These are phyloP conservation scores for Xylaria cubensis DNA, from an alignment of 495 filamentous ascomycete genomes.

Conservation along the genomic window DNA sequence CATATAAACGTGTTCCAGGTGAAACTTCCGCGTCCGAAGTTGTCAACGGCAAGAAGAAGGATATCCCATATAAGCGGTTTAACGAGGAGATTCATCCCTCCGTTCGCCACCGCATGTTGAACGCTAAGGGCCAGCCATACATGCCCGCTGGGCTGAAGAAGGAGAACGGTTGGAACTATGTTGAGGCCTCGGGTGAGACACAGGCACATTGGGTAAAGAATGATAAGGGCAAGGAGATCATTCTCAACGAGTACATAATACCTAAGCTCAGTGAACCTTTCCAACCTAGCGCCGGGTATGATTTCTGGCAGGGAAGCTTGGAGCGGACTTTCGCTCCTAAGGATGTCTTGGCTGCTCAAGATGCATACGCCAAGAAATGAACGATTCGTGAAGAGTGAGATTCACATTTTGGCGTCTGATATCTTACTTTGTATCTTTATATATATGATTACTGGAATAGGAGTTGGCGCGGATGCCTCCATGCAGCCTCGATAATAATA, in stretches of 20 bases:
- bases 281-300: not conserved
- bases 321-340: conserved; percentile 9
- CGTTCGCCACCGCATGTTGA: conserved; percentile 12
- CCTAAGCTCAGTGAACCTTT: conserved; percentile 8
- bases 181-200: not conserved
- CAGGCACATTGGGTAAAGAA: conserved; percentile 16
- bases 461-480: not conserved
- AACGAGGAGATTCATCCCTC: conserved; percentile 9
- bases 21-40: conserved; percentile 15
- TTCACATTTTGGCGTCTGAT: not conserved
- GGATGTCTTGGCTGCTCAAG: conserved; percentile 10
- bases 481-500: not conserved
- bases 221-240: not conserved
- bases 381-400: not conserved
- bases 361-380: not conserved
- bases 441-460: not conserved
- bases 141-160: not conserved
- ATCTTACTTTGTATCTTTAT: not conserved
- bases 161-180: not conserved
- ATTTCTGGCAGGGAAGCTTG: conserved; percentile 15
- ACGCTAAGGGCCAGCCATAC: not conserved
- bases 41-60: conserved; percentile 8
- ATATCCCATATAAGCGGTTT: conserved; percentile 5
- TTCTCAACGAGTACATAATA: conserved; percentile 15
- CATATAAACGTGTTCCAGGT: conserved; percentile 14